These are phyloP conservation scores for Clonostachys byssicola DNA, from an alignment of 2,329 filamentous ascomycete genomes.

Conservation along the genomic window DNA sequence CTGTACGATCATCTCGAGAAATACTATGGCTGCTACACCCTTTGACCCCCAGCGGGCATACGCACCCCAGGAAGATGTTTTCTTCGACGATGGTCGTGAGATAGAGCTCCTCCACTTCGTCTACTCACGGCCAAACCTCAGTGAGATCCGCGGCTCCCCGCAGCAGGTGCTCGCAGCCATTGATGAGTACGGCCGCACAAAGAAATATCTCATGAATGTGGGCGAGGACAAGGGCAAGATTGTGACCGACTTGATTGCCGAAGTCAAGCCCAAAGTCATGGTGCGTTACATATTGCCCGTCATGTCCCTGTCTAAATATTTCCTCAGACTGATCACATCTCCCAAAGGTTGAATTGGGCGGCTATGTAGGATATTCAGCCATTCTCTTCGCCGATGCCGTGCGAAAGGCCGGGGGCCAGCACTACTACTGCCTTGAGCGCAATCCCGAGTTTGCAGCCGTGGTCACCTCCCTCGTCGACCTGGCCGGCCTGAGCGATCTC, in stretches of 20 bases:
- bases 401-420: slow-evolving; percentile 55
- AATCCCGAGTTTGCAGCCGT: slow-evolving; percentile 72
- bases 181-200: slow-evolving; percentile 56
- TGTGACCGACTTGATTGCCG: slow-evolving; percentile 62
- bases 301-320: background rate
- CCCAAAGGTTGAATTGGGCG: slow-evolving; percentile 64
- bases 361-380: slow-evolving; percentile 79
- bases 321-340: background rate
- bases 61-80: slow-evolving; percentile 32
- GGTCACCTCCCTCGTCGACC: slow-evolving; percentile 62
- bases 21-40: background rate
- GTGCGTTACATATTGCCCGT: slow-evolving; percentile 19
- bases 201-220: slow-evolving; percentile 77
- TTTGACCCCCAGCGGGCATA: slow-evolving; percentile 35
- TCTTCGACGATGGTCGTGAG: slow-evolving; percentile 69
- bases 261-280: slow-evolving; percentile 64
- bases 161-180: slow-evolving; percentile 62
- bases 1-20: background rate
- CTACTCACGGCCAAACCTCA: slow-evolving; percentile 55
- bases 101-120: slow-evolving; percentile 69
- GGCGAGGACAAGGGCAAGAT: slow-evolving; percentile 71
- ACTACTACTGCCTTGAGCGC: slow-evolving; percentile 69
- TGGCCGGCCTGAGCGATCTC: slow-evolving; percentile 68
- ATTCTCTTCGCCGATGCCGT: slow-evolving; percentile 70
- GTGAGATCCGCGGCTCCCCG: slow-evolving; percentile 61